A percentile compares a stretch with the other conserved stretches of the same genome.
phyloP scores from a whole-genome alignment of 129 eudicot genomes.

The sunflower (Helianthus annuus) region HanXRQr2.0-SUNRISE NC_035437.2:150139106-150139605 shows the following conservation, averaged over 20 bases:
- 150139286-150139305: not conserved
- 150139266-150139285: not conserved
- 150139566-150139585: too few species aligned
- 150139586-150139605: too few species aligned
- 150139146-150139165: slow-evolving; percentile 15
- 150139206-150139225: not conserved
- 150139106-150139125: slow-evolving; percentile 6
- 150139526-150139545: too few species aligned
- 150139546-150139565: too few species aligned
- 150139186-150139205: slow-evolving; percentile 13
- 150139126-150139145: not conserved
- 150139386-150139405: too few species aligned
- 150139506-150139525: too few species aligned
- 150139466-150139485: too few species aligned
- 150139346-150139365: not conserved
- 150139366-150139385: too few species aligned
- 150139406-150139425: too few species aligned
- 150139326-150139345: not conserved
- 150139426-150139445: too few species aligned
- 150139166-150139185: not conserved
- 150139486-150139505: too few species aligned
- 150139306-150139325: not conserved
- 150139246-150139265: not conserved
- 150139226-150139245: not conserved
- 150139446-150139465: too few species aligned